phyloP scores from a whole-genome alignment of 2,329 filamentous ascomycete genomes.

The Coleophoma cylindrospora region DNA sequence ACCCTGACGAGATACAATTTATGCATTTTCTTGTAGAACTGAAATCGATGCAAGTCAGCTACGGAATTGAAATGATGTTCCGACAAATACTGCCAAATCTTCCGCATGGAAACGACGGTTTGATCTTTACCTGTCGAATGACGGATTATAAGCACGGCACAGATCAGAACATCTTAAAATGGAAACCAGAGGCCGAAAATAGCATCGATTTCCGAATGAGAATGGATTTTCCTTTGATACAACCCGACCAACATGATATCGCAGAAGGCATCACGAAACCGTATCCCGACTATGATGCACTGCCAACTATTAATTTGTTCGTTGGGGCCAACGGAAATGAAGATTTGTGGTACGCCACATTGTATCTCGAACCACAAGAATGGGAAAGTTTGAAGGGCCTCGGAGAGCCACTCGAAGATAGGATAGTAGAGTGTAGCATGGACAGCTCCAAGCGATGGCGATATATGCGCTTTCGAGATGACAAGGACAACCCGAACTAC shows the following conservation, averaged over 20 bases:
- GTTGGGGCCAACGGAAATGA: constrained; percentile 54
- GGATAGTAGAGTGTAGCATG: constrained; percentile 86
- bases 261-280: constrained; percentile 59
- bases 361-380: constrained; percentile 69
- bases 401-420: constrained; percentile 72
- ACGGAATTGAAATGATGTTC: constrained; percentile 91
- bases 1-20: constrained; percentile 62
- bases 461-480: constrained; percentile 84
- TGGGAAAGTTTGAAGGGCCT: constrained; percentile 79
- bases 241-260: constrained; percentile 63
- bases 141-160: constrained; percentile 86
- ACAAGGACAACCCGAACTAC: constrained; percentile 90
- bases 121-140: constrained; percentile 94
- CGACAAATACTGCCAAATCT: constrained; percentile 76
- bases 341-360: constrained; percentile 52
- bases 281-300: constrained; percentile 73
- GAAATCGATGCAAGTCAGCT: constrained; percentile 85
- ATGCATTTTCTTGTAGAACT: constrained; percentile 79
- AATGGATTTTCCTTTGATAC: constrained; percentile 68
- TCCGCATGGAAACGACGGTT: constrained; percentile 89
- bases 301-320: constrained; percentile 69
- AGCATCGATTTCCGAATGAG: constrained; percentile 86
- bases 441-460: constrained; percentile 75
- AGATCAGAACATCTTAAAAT: constrained; percentile 91
- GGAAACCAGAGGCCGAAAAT: constrained; percentile 95